Evolutionary conservation across 305 asterid species (phyloP), one percentile per base, ranked within the genome.

Genomic region (Withania somnifera): DNA sequence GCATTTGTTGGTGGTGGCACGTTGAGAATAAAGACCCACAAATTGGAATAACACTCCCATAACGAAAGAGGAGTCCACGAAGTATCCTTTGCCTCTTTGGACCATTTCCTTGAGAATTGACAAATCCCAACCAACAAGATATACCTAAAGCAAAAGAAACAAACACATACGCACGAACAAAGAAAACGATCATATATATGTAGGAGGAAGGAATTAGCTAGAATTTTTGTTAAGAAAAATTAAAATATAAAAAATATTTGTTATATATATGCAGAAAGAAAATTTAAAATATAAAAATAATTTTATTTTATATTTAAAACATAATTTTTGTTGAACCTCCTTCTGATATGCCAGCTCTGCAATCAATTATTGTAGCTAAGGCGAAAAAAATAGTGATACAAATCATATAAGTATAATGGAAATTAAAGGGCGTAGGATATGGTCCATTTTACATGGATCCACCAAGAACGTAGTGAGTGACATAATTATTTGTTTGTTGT

Each of bases 1-100:
- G 45, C 83, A 61, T 45, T 61, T 61, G 45, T 79, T 45, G 75
- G 83, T 80, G 45, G 52, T 47, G 77, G 78, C 83, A 80, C 78
- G 83, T 80, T 80, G 78, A 64, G 83, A 64, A 54, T 79, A 42
- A 61, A 58, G 82, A 54, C 73, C 40, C 82, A 58, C 82, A 56
- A 57, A 79, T 58, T 40, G 79, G 79, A 75, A 75, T 75, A 30
- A 47, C 45, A 26, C 45, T 26, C 36, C 6, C 9, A 26, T 14
- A 50, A 75, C n/a, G 26, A 47, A 75, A 50, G 61, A 75, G 79
- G 61, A 75, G 61, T 75, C 61, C 79, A 50, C 79, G 79, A 75
- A 75, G 79, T 75, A 75, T 50, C 60, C 79, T 73, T 73, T 73
- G 17, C 79, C 42, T 73, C 79, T 47, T 75, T 75, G 56, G 61